Evolutionary conservation across 1,139 yeast species (phyloP).

Genomic region (Martiniozyma asiatica): DNA sequence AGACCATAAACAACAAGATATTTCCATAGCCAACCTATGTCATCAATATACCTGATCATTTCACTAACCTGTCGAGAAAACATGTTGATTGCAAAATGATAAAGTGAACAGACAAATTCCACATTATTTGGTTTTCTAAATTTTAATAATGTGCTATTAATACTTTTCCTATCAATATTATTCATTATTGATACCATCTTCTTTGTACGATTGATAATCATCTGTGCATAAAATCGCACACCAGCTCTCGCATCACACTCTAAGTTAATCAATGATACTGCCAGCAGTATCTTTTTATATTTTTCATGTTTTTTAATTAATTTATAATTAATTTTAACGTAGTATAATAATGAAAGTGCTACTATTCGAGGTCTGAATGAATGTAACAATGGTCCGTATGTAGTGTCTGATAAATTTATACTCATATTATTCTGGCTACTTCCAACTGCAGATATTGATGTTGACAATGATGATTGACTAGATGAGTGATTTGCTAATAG

Average conservation of each 20-base stretch:
- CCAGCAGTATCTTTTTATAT: constrained; percentile 1
- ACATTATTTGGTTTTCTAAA: no score
- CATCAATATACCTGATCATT: constrained; percentile 1
- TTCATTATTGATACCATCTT: no score
- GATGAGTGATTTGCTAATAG: constrained; percentile 1
- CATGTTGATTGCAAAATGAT: constrained; percentile 6
- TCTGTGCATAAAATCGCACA: constrained; percentile 6
- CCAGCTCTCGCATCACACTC: constrained; percentile 4
- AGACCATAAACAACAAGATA: constrained; percentile 8
- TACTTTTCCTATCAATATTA: no score
- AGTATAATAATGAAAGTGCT: constrained; percentile 11
- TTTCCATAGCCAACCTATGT: constrained; percentile 5
- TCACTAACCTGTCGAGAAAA: constrained; percentile 4
- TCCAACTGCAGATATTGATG: no score
- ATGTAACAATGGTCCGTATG: constrained; percentile 15
- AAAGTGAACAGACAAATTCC: no score
- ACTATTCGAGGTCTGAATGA: constrained; percentile 13
- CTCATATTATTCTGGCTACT: constrained; percentile 5
- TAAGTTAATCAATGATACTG: constrained; percentile 7
- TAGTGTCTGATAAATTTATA: constrained; percentile 10
- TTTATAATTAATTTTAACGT: constrained; percentile 7
- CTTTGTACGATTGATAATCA: constrained; percentile 7
- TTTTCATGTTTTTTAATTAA: background rate
- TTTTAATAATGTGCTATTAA: no score
- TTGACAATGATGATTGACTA: background rate